These are phyloP conservation scores for Geotrichum ghanense DNA, from an alignment of 805 yeast genomes.

Conservation along the genomic window DNA sequence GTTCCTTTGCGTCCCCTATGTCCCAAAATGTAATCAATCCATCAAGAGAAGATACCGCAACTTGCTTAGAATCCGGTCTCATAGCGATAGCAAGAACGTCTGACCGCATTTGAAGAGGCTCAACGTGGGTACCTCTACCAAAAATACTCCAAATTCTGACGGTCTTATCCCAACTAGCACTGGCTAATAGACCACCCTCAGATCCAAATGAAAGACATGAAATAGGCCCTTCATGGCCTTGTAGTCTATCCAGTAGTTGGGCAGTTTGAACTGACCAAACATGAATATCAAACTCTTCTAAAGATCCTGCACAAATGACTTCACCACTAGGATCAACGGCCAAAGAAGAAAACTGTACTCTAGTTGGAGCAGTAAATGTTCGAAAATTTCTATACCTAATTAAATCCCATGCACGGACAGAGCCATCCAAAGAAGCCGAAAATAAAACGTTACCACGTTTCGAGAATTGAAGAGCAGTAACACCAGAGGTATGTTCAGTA, in stretches of 20 bases:
- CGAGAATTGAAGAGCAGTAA: constrained; percentile 79
- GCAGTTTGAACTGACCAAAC: constrained; percentile 98
- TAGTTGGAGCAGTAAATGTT: constrained; percentile 81
- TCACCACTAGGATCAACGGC: constrained; percentile 98
- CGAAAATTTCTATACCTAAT: constrained; percentile 88
- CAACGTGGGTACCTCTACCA: constrained; percentile 75
- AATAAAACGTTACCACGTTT: constrained; percentile 84
- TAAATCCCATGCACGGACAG: constrained; percentile 95
- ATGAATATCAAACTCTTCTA: constrained; percentile 79
- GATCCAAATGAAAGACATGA: constrained; percentile 77
- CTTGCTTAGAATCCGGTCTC: constrained; percentile 87
- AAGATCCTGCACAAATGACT: constrained; percentile 88
- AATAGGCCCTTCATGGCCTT: constrained; percentile 95
- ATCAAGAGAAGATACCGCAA: constrained; percentile 79
- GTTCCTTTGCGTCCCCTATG: constrained; percentile 67
- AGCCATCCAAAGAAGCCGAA: constrained; percentile 89
- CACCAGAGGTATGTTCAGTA: constrained; percentile 81
- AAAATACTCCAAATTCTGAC: constrained; percentile 88
- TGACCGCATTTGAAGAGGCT: constrained; percentile 75
- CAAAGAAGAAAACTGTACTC: constrained; percentile 75
- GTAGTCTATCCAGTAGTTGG: constrained; percentile 71
- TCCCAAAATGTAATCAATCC: constrained; percentile 83
- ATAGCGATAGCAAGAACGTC: constrained; percentile 76
- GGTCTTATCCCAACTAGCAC: constrained; percentile 95
- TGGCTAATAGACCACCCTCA: constrained; percentile 66